Base-by-base conservation (phyloP, 495 filamentous ascomycete species). In the Terfezia claveryi region DNA sequence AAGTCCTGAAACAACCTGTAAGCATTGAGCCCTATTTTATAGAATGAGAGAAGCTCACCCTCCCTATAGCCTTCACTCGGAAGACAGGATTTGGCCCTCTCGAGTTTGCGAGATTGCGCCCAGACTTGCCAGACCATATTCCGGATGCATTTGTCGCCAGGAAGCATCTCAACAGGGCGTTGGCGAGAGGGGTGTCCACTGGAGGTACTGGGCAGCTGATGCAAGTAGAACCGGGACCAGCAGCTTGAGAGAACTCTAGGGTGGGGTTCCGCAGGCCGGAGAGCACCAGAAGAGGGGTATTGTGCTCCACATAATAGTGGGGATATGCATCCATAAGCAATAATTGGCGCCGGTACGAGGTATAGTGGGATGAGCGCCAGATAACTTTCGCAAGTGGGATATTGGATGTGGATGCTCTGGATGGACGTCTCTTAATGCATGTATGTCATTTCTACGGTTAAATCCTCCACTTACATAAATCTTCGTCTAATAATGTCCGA, bases 241-340 rank as follows among this genome's bases (percentile, higher is more conserved):
- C 41, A 14, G 14, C 41, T 14, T 4, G 41, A 46, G 41, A 5
- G 8, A 46, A 20, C 4, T 46, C 41, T 14, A 14, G 2, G 14
- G 12, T 46, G 2, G 41, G 6, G 41, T 14, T 14, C 17, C 76
- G 74, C 6, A 93, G 72, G 8, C 87, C 87, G 23, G 83, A 85
- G 32, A 91, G 73, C 20, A 92, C 67, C 56, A 94, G 69, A 38
- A 91, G 74, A 14, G 87, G 87, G 56, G 85, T 71, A 65, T 85
- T 86, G 68, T 87, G 86, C 67, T 78, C 75, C 69, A 88, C 71
- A 69, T 86, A 89, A 63, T 80, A 79, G 59, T 73, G 66, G 41
- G 87, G 85, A 69, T 91, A 94, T 58, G 78, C 86, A 71, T 94
- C 86, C 87, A 94, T 94, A 32, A 46, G 12, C 41, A 32, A 32